Conservation (phyloP, 2,329 filamentous ascomycete genomes). For the Phyllosticta citrichinensis region DNA sequence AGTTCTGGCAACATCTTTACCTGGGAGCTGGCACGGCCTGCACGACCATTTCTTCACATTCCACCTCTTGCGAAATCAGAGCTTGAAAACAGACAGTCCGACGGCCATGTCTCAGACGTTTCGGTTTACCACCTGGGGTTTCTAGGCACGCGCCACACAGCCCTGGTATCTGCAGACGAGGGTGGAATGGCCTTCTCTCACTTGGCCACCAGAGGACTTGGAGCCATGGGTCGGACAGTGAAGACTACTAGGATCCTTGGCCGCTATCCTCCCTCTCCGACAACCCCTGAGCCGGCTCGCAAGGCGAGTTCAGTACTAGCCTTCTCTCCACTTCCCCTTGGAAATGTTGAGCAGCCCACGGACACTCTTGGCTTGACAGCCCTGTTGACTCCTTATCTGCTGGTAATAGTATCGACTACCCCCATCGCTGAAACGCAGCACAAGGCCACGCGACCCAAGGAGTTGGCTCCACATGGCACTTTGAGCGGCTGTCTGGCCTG, state of each 20-base stretch:
- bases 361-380: conserved; percentile 86
- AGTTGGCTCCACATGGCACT: conserved; percentile 78
- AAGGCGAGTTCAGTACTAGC: conserved; percentile 94
- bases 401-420: conserved; percentile 95
- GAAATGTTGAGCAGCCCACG: conserved; percentile 84
- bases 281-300: conserved; percentile 53
- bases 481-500: conserved; percentile 92
- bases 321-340: conserved; percentile 80
- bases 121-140: conserved; percentile 89
- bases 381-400: conserved; percentile 86
- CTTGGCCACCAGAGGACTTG: conserved; percentile 81
- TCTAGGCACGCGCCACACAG: conserved; percentile 83
- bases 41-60: conserved; percentile 81
- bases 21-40: conserved; percentile 80
- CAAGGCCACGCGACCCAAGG: conserved; percentile 83
- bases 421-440: conserved; percentile 94
- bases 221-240: conserved; percentile 72
- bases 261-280: conserved; percentile 67
- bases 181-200: conserved; percentile 98
- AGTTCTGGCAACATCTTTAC: conserved; percentile 87
- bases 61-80: conserved; percentile 61
- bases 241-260: conserved; percentile 87
- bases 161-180: conserved; percentile 88
- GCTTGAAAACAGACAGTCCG: conserved; percentile 53
- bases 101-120: conserved; percentile 73